phyloP scores from a whole-genome alignment of 1,139 yeast genomes.

The Geotrichum australiense region DNA sequence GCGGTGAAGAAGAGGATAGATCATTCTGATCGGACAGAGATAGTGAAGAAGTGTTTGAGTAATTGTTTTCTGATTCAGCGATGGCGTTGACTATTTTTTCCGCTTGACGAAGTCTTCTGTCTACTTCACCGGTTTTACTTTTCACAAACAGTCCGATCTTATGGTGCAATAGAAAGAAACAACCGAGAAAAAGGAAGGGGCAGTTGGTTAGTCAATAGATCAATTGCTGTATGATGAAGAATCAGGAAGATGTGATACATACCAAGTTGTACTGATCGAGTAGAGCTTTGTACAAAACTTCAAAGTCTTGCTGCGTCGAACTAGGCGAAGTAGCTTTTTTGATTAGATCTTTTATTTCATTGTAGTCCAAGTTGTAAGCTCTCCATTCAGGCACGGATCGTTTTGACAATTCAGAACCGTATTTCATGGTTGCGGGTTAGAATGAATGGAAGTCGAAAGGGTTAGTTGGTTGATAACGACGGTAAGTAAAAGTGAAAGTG shows the following conservation, averaged over 20 bases:
- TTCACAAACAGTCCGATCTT: constrained; percentile 48
- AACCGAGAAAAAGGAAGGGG: neutral
- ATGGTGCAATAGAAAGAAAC: neutral
- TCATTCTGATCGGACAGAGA: neutral
- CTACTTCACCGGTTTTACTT: constrained; percentile 59
- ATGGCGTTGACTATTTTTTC: constrained; percentile 35
- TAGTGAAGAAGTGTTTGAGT: neutral
- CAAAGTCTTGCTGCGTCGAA: constrained; percentile 16
- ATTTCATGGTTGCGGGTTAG: no score
- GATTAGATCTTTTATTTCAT: constrained; percentile 60
- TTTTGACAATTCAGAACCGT: constrained; percentile 66
- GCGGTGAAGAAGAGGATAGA: neutral
- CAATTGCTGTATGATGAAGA: no score
- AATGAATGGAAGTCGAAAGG: no score
- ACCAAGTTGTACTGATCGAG: constrained; percentile 47
- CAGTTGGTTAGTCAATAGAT: neutral
- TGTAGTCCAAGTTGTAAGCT: constrained; percentile 74
- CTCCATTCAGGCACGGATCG: constrained; percentile 88
- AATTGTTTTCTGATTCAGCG: constrained; percentile 23
- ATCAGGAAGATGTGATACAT: constrained; percentile 12
- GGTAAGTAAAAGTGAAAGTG: no score
- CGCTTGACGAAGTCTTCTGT: constrained; percentile 38
- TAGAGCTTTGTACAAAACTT: constrained; percentile 32
- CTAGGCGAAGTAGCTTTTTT: constrained; percentile 42
- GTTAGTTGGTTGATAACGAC: no score